These are phyloP conservation scores for Phaeosphaeria sp. DNA, from an alignment of 2,329 filamentous ascomycete genomes.

Conservation along the genomic window DNA sequence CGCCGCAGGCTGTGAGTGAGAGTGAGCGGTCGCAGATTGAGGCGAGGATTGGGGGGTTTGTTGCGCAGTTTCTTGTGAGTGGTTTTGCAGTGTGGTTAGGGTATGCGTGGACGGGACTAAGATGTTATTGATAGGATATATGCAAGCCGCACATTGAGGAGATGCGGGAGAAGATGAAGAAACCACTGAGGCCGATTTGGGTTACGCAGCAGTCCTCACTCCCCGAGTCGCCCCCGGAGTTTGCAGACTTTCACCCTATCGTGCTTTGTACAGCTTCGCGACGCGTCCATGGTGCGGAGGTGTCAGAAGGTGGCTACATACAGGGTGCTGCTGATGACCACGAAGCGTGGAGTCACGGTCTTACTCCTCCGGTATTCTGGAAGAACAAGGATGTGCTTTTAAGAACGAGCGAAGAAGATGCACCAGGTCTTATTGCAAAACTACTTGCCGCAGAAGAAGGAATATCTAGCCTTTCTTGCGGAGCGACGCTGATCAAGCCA, in stretches of 20 bases:
- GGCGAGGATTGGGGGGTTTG: conserved; percentile 63
- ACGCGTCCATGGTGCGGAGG: conserved; percentile 71
- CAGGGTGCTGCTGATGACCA: conserved; percentile 95
- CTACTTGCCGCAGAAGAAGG: conserved; percentile 41
- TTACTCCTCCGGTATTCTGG: conserved; percentile 86
- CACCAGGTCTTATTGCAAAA: conserved; percentile 59
- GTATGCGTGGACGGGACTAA: conserved; percentile 1
- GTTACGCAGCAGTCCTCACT: conserved; percentile 70
- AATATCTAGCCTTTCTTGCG: conserved; percentile 8
- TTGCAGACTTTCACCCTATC: conserved; percentile 70
- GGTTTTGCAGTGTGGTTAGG: too few relatives aligned
- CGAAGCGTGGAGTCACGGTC: conserved; percentile 86
- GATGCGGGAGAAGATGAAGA: conserved; percentile 65
- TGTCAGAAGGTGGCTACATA: conserved; percentile 78
- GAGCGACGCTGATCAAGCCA: conserved; percentile 51
- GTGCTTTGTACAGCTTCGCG: conserved; percentile 87
- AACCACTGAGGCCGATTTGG: conserved; percentile 81
- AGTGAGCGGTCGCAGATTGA: conserved; percentile 84
- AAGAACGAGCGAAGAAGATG: conserved; percentile 68
- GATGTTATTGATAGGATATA: conserved; percentile 55
- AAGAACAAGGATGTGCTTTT: conserved; percentile 67
- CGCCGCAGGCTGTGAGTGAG: conserved; percentile 72
- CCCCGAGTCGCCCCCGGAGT: conserved; percentile 55
- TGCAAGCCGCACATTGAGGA: conserved; percentile 62
- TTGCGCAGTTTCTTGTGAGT: conserved; percentile 55